phyloP scores from a whole-genome alignment of 2,329 filamentous ascomycete genomes.

The Bipolaris zeicola region DNA sequence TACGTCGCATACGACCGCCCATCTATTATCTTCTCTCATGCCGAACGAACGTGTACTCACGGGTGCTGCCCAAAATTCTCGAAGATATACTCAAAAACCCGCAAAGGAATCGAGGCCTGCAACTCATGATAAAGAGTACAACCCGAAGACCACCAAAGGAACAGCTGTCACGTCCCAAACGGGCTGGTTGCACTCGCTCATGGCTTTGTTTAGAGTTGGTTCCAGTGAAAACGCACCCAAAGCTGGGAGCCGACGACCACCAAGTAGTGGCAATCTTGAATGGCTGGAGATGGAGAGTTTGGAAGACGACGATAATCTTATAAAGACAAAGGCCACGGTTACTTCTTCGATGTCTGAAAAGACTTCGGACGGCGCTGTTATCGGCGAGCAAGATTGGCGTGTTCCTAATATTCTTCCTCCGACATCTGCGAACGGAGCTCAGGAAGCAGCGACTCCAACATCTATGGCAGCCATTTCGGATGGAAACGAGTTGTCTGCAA shows the following conservation, averaged over 20 bases:
- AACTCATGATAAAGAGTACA: not conserved
- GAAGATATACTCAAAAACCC: not conserved
- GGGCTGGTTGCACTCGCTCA: slow-evolving; percentile 55
- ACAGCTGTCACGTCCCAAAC: slow-evolving; percentile 18
- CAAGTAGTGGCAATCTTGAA: slow-evolving; percentile 74
- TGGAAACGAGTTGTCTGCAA: slow-evolving; percentile 50
- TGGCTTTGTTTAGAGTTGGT: slow-evolving; percentile 52
- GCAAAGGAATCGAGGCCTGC: not conserved
- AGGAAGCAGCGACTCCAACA: slow-evolving; percentile 1
- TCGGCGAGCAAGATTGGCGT: slow-evolving; percentile 86
- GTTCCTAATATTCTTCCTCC: slow-evolving; percentile 72
- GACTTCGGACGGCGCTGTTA: slow-evolving; percentile 69
- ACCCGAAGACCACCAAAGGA: not conserved
- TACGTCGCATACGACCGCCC: slow-evolving; percentile 91
- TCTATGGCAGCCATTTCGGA: slow-evolving; percentile 50
- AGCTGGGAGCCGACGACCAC: slow-evolving; percentile 66
- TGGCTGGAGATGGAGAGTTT: slow-evolving; percentile 74
- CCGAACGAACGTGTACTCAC: slow-evolving; percentile 50
- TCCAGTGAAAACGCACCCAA: slow-evolving; percentile 16
- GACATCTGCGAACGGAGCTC: slow-evolving; percentile 28
- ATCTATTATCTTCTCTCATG: slow-evolving; percentile 85
- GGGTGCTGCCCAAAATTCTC: not conserved
- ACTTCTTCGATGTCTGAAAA: slow-evolving; percentile 11
- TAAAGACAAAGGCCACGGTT: slow-evolving; percentile 28
- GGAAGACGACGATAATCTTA: slow-evolving; percentile 55